Evolutionary conservation across 2,329 filamentous ascomycete genomes (phyloP), one percentile per base, ranked within the genome.

Genomic region (Ploettnerulaceae sp.): DNA sequence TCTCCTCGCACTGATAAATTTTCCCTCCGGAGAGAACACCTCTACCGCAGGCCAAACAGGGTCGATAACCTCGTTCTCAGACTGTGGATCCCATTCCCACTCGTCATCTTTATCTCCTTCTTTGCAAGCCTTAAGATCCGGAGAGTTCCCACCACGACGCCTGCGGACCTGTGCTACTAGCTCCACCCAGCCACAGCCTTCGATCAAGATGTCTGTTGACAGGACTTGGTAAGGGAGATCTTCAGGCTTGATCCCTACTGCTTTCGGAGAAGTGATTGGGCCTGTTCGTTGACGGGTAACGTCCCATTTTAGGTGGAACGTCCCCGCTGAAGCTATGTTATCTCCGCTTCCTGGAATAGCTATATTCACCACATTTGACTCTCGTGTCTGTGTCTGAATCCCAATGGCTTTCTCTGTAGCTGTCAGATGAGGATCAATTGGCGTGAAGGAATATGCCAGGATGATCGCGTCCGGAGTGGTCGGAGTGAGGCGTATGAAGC

Each of bases 171-270:
- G 91, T 3, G 83, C 83, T 0, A 82, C 82, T 31, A 98, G 66
- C 67, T 98, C 93, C 2, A 98, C 76, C 86, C 94, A 98, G 6
- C 93, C 93, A 20, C 89, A 84, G 2, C 93, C 89, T 64, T 97
- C 91, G 39, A 98, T 81, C 11, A 98, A 70, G 18, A 98, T 81
- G 62, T 98, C 94, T 0, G 84, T 77, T 7, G 84, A 81, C 50
- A 93, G 74, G 2, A 97, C 81, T 11, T 79, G 77, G 66, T 90
- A 98, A 0, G 89, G 88, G 4, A 97, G 70, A 12, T 73, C 70
- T 2, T 87, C 81, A 0, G 84, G 75, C 46, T 77, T 80, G 35
- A 83, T 70, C 29, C 75, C 81, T 34, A 75, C 75, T 2, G 79
- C 85, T 39, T 77, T 72, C 48, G 73, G 77, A 24, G 74, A 71